phyloP scores from a whole-genome alignment of 306 rosid species.

The Rubus idaeus region DNA sequence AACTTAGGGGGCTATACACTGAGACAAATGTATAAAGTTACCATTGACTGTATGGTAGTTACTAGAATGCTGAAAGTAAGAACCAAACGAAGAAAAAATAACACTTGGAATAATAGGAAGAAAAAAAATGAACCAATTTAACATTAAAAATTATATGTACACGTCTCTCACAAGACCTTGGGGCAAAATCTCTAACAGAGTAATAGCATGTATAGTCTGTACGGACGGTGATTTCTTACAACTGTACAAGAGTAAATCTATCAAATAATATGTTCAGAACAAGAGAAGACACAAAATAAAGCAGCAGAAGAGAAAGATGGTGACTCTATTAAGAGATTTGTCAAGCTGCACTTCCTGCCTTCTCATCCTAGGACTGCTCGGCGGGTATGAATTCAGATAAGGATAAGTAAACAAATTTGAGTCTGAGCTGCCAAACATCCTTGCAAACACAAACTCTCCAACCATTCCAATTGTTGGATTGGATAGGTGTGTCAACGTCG shows the following conservation, averaged over 20 bases:
- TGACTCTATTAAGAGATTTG: slow-evolving; percentile 71
- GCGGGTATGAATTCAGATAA: slow-evolving; percentile 32
- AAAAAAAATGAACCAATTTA: not conserved
- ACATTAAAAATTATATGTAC: slow-evolving; percentile 11
- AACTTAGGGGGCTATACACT: too few relatives aligned
- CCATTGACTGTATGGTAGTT: not conserved
- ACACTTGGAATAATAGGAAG: not conserved
- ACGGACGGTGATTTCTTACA: slow-evolving; percentile 20
- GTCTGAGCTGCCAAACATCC: slow-evolving; percentile 62
- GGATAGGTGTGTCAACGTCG: slow-evolving; percentile 49
- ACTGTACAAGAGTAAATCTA: slow-evolving; percentile 34
- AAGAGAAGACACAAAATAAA: slow-evolving; percentile 76
- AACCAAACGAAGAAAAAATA: not conserved
- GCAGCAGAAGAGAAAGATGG: slow-evolving; percentile 73
- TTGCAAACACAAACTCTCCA: slow-evolving; percentile 70
- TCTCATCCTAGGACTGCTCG: slow-evolving; percentile 62
- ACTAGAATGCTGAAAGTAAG: not conserved
- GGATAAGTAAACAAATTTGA: slow-evolving; percentile 47
- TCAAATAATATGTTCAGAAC: slow-evolving; percentile 47
- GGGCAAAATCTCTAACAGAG: slow-evolving; percentile 29
- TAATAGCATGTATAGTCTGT: slow-evolving; percentile 15
- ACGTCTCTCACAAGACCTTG: slow-evolving; percentile 1
- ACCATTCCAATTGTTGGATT: slow-evolving; percentile 71
- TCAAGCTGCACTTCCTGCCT: slow-evolving; percentile 84
- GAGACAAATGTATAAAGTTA: not conserved